Evolutionary conservation across 2,329 filamentous ascomycete genomes (phyloP).

Genomic region (Fusarium torulosum): DNA sequence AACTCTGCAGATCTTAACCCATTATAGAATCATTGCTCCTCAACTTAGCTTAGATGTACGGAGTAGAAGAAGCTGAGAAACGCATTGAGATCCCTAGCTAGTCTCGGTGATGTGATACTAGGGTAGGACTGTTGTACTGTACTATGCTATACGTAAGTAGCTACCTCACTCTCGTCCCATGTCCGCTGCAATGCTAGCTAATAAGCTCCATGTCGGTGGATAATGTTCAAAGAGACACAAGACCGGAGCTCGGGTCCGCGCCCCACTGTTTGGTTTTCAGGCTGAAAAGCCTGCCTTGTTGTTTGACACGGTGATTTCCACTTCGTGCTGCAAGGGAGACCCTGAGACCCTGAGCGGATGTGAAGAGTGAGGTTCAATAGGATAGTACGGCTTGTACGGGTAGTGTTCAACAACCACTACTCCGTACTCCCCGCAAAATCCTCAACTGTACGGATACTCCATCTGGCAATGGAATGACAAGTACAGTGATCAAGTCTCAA

Average conservation of each 20-base stretch:
- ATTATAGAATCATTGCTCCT: background rate
- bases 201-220: background rate
- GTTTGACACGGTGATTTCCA: constrained; percentile 15
- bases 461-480: constrained; percentile 1
- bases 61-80: constrained; percentile 15
- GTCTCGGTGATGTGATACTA: constrained; percentile 18
- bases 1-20: constrained; percentile 17
- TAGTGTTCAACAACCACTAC: background rate
- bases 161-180: constrained; percentile 11
- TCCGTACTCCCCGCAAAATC: constrained; percentile 22
- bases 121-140: background rate
- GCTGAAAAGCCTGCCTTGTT: constrained; percentile 30
- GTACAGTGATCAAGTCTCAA: background rate
- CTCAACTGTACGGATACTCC: background rate
- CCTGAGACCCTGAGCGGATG: constrained; percentile 31
- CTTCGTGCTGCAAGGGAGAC: constrained; percentile 38
- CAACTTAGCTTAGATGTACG: background rate
- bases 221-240: constrained; percentile 20
- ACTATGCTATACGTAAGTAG: background rate
- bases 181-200: background rate
- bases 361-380: constrained; percentile 35
- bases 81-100: constrained; percentile 17
- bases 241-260: constrained; percentile 35
- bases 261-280: constrained; percentile 31
- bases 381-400: background rate